A percentile compares a stretch with the other conserved stretches of the same genome.
phyloP scores from a whole-genome alignment of 805 yeast species.

The Kazachstania viticola region DNA sequence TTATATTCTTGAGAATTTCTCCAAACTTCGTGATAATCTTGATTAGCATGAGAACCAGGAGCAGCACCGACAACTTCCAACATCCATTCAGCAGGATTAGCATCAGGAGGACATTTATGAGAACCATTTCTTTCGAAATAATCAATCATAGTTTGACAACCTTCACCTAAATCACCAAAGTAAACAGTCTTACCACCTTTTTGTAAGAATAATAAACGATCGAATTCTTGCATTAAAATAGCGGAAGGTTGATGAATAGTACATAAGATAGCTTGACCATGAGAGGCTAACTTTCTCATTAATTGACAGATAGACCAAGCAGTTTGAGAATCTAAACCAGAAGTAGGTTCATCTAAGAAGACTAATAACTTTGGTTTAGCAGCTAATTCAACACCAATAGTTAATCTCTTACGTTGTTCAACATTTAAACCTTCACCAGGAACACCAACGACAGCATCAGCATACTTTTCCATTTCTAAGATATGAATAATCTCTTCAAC shows the following conservation, averaged over 20 bases:
- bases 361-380: slow-evolving; percentile 48
- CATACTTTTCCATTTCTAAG: slow-evolving; percentile 49
- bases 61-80: slow-evolving; percentile 76
- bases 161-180: slow-evolving; percentile 57
- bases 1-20: slow-evolving; percentile 49
- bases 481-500: slow-evolving; percentile 54
- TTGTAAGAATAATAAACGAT: slow-evolving; percentile 57
- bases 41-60: slow-evolving; percentile 64
- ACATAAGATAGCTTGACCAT: slow-evolving; percentile 60
- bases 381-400: slow-evolving; percentile 54
- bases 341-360: slow-evolving; percentile 55
- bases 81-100: slow-evolving; percentile 90
- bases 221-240: slow-evolving; percentile 63
- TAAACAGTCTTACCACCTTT: slow-evolving; percentile 66
- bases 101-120: slow-evolving; percentile 50
- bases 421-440: slow-evolving; percentile 54
- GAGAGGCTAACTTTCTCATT: slow-evolving; percentile 44
- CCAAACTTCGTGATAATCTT: slow-evolving; percentile 74
- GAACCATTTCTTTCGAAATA: slow-evolving; percentile 62
- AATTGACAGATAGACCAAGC: slow-evolving; percentile 52
- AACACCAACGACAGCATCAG: slow-evolving; percentile 62
- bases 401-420: slow-evolving; percentile 46
- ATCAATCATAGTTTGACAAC: slow-evolving; percentile 44
- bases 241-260: slow-evolving; percentile 75
- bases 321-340: slow-evolving; percentile 48